Evolutionary conservation across 2,329 filamentous ascomycete genomes (phyloP).

Genomic region (Colletotrichum siamense): DNA sequence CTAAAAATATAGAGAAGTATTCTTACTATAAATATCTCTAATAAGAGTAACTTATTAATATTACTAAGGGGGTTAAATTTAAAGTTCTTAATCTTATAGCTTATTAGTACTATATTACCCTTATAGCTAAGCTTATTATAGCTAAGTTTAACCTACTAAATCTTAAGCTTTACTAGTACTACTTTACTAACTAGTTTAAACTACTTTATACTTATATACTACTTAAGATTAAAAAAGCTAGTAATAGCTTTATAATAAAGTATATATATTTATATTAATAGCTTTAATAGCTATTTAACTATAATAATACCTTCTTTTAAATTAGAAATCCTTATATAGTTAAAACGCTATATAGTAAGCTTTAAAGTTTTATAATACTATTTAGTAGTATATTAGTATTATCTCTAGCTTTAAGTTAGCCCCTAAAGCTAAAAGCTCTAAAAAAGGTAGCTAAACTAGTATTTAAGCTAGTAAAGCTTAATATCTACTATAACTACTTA

Average conservation of each 20-base stretch:
- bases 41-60: neutral
- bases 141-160: neutral
- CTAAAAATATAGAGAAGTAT: neutral
- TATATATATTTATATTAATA: neutral
- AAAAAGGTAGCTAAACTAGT: neutral
- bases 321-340: neutral
- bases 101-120: neutral
- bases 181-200: neutral
- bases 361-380: neutral
- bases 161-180: neutral
- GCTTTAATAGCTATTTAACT: neutral
- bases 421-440: no score
- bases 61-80: neutral
- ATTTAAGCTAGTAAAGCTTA: neutral
- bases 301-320: neutral
- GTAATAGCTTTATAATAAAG: neutral
- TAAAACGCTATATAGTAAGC: neutral
- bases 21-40: neutral
- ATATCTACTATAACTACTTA: no score
- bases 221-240: no score
- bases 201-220: neutral
- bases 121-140: neutral
- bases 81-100: neutral
- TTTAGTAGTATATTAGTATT: no score
- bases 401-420: no score